Base-by-base conservation (phyloP, 192 early-diverging fungal species). In the Allomyces macrogynus region DNA sequence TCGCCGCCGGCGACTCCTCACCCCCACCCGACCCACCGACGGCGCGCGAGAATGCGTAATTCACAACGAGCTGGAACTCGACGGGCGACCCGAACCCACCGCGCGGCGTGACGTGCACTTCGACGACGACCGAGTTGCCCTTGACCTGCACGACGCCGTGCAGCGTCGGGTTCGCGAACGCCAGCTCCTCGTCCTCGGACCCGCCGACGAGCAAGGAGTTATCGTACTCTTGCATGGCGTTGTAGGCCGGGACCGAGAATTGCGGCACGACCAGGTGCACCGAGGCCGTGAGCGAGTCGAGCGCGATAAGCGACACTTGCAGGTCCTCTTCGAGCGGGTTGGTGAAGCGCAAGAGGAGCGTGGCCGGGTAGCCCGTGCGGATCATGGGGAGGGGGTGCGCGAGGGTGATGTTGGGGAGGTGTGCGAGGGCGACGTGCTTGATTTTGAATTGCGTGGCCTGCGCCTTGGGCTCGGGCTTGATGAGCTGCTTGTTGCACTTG, bases 381-480 rank as follows among this genome's bases (percentile, higher is more conserved):
- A 63, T 22, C 9, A 27, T 22, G 9, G 70, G 68, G 24, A 66
- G 44, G 16, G 71, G 72, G 60, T 70, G 67, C 12, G 68, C 76
- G 26, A 90, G 77, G 10, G 87, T 86, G 49, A 95, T 87, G 25
- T 77, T 85, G 0, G 92, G 92, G 24, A 95, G 72, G 68, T 83
- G 16, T 14, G 40, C 32, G 23, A 86, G 77, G 0, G 90, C 92
- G 64, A 91, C 82, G 60, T 89, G 77, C 70, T 90, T 89, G 74
- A 95, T 90, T 69, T 87, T 90, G 79, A 93, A 95, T 63, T 83
- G 76, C 1, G 86, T 89, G 8, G 81, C 77, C 66, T 93, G 89
- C 1, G 91, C 89, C 69, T 93, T 94, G 70, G 86, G 85, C 65
- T 94, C 91, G 0, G 94, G 92, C 69, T 93, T 94, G 65, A 91